Evolutionary conservation across 495 filamentous ascomycete species (phyloP), one percentile per base, ranked within the genome.

Genomic region (Lophiostoma macrostomum): DNA sequence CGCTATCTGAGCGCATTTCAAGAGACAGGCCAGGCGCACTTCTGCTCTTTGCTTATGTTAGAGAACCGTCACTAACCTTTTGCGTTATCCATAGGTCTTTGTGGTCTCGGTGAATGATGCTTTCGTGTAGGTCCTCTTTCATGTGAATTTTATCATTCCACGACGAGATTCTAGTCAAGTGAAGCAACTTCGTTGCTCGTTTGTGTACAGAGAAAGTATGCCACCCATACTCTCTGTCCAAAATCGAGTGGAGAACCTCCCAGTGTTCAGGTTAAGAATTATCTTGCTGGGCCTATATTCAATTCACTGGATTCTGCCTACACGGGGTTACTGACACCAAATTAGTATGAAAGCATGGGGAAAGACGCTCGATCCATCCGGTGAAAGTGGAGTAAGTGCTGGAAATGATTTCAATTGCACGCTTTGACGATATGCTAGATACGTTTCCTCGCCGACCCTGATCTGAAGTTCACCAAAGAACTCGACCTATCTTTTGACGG

Each of bases 331-430:
- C n/a, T n/a, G n/a, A n/a, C n/a, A n/a, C n/a, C n/a, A n/a, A n/a
- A n/a, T n/a, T 29, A 91, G 87, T 24, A 95, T 87, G 76, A 93
- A 91, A 73, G 88, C 88, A 5, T 96, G 90, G 89, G 85, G 73
- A 18, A 73, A 80, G 36, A 72, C 76, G 36, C 80, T 95, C 16
- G 87, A 95, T 68, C 86, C 88, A 11, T 67, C 70, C 3, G 77
- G 77, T 53, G 79, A 81, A 64, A 84, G 80, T 46, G 87, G 87
- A 3, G 88, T 95, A 81, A 70, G 86, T 80, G 30, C 6, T 25
- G 1, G 24, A 12, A 5, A 14, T 36, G 23, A 23, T 25, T 23
- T 42, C n/a, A 40, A 27, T 28, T 16, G 5, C 20, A 28, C 31
- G 11, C 28, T 40, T 35, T n/a, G 18, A 28, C 37, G 2, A n/a